Base-by-base conservation (phyloP, 768 basidiomycete species). In the Suillus paluster region DNA sequence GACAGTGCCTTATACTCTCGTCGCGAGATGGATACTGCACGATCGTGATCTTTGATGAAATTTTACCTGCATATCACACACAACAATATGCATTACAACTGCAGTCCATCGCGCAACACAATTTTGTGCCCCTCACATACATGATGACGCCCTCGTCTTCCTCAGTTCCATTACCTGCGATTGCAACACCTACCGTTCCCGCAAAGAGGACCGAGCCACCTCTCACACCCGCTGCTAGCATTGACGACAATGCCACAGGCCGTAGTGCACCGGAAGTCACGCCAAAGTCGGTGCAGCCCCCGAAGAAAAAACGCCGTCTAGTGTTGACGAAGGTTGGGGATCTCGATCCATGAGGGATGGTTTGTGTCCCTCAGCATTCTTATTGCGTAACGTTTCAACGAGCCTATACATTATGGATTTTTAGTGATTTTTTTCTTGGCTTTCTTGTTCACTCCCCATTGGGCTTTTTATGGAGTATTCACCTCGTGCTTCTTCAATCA, bases 1-100 rank as follows among this genome's bases (percentile, higher is more conserved):
- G 97, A 4, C 94, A 97, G 74, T 87, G 92, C 45, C 83, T 99
- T 19, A 86, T 99, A 54, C 85, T 98, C 30, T 91, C 95, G 1
- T 93, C 95, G 1, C 87, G 95, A 30, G 97, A 99, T 71, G 97
- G 97, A 0, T 99, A 99, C 76, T 99, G 97, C 79, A 97, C 97
- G 1, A 84, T 98, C 61, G 83, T 97, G 67, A 84, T 93, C 23
- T 98, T 99, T 73, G 96, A 98, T 77, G 97, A 99, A 75, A 90
- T 97, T 60, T 84, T 98, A 2, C 86, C 94, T 0, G 83, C 90
- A 5, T 86, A 97, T 72, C 90, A 93, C 65, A 95, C 89, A 1
- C 96, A 98, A 70, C 96, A 96, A 72, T 91, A 93, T 62, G 86
- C 91, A 5, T 84, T 97, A 21, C 96, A 97, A 74, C 80, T 97